Evolutionary conservation across 371 early-diverging fungal species (phyloP), one percentile per base, ranked within the genome.

Genomic region (Globomyces sp.): DNA sequence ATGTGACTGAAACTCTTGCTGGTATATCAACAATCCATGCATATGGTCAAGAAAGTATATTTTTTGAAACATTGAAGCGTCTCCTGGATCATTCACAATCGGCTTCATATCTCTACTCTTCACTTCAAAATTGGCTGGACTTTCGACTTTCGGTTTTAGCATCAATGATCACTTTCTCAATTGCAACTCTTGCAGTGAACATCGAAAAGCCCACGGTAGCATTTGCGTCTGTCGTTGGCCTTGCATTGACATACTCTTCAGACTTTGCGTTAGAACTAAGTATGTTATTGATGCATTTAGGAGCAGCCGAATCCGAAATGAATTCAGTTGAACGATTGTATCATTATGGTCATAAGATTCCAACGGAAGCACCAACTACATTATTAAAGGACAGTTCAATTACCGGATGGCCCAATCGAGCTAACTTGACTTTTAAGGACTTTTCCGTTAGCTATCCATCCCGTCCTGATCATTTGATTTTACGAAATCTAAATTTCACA

Each of bases 21-120:
- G 78, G 78, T 34, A 24, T 76, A n/a, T 9, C 71, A 1, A 69
- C 74, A 2, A 71, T 77, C 66, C 34, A 71, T 43, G 70, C 60
- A 6, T 75, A 64, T 51, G 10, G 60, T 2, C 45, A 8, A 49
- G 45, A 65, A 68, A 0, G 6, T 13, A 3, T n/a, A 13, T 68
- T 71, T 51, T 5, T 64, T 13, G 55, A 41, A 2, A 63, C 13
- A 49, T 37, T 36, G n/a, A 49, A 49, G 41, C 48, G 10, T 8
- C 53, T 63, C n/a, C 45, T 44, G 39, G 63, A 63, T 36, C 3
- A 42, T 13, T 40, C 42, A 37, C 45, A 39, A 41, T 39, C 47
- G 0, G 37, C 39, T 43, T 41, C 24, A 39, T 60, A 48, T 37
- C 34, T 60, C 13, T 50, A 36, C 36, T 41, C 42, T 34, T 48